Evolutionary conservation across 352 stramenopile genomes (phyloP), one percentile per base, ranked within the genome.

Genomic region (Phytopythium montanum): DNA sequence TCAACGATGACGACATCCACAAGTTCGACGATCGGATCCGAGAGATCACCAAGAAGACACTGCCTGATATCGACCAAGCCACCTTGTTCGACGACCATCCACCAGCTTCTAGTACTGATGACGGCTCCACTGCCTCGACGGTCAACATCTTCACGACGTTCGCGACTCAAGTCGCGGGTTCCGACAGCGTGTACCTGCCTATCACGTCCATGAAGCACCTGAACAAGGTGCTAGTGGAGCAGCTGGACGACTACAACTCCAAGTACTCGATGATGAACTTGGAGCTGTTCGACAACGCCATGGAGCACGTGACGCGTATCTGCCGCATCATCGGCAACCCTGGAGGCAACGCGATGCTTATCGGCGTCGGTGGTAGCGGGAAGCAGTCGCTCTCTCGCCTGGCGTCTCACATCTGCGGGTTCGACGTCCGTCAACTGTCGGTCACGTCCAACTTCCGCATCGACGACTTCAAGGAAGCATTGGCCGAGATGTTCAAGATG

Each of bases 191-290:
- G 1, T 97, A 97, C 59, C 61, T 92, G 9, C 59, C 76, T 0
- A 85, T 96, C 4, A 62, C 72, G 0, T 86, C 70, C 1, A 95
- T 97, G 74, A 94, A 95, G 55, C 66, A 78, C 14, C 66, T 97
- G 1, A 96, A 95, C 61, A 94, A 91, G 38, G 79, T 97, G n/a
- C 62, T 98, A 16, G 81, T 98, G 46, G 89, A 96, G 46, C 96
- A 97, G 55, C 78, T 99, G 3, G 95, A 98, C 63, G 79, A 98
- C 64, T 98, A 98, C 79, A 98, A 98, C 69, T 97, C 98, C 56
- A 94, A 98, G 64, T 97, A 98, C 53, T 97, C 96, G 50, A 97
- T 97, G 85, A 99, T 99, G 97, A 97, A 99, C 62, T 72, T 99
- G 2, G 96, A 99, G 50, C 81, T 99, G 0, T 99, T 99, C 56